Conservation (phyloP, 305 asterid genomes). For the Fraxinus dipetala region DNA sequence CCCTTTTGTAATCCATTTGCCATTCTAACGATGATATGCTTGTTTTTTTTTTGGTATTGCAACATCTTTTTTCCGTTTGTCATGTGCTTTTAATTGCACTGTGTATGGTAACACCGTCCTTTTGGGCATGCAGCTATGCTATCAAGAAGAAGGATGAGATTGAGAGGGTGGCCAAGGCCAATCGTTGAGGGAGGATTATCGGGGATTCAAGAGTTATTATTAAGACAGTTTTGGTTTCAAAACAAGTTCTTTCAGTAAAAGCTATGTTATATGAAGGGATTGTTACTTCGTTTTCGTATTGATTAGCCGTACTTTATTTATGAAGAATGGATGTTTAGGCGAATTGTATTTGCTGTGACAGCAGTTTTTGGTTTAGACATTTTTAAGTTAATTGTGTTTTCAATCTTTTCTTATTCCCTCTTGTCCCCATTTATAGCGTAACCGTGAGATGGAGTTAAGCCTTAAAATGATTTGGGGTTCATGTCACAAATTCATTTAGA, state of each 20-base stretch:
- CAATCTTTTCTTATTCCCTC: background rate
- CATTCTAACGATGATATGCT: background rate
- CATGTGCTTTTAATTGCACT: background rate
- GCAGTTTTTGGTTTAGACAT: background rate
- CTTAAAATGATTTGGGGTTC: background rate
- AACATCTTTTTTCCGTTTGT: background rate
- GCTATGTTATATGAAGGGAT: background rate
- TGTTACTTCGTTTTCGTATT: background rate
- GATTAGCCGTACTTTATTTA: background rate
- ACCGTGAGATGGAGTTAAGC: background rate
- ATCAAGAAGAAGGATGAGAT: slow-evolving; percentile 49
- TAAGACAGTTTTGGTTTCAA: background rate
- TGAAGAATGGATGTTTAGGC: background rate
- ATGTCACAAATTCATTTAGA: background rate
- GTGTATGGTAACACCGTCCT: background rate
- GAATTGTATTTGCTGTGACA: background rate
- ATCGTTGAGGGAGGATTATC: slow-evolving; percentile 24
- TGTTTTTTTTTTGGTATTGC: too few relatives aligned
- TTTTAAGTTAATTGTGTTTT: background rate
- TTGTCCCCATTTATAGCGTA: background rate
- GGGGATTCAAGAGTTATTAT: background rate
- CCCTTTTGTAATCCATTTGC: background rate
- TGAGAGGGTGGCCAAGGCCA: slow-evolving; percentile 42
- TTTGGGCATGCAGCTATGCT: slow-evolving; percentile 31
- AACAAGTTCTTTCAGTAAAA: background rate